phyloP scores from a whole-genome alignment of 2,329 filamentous ascomycete species.

The Fusarium camptoceras region DNA sequence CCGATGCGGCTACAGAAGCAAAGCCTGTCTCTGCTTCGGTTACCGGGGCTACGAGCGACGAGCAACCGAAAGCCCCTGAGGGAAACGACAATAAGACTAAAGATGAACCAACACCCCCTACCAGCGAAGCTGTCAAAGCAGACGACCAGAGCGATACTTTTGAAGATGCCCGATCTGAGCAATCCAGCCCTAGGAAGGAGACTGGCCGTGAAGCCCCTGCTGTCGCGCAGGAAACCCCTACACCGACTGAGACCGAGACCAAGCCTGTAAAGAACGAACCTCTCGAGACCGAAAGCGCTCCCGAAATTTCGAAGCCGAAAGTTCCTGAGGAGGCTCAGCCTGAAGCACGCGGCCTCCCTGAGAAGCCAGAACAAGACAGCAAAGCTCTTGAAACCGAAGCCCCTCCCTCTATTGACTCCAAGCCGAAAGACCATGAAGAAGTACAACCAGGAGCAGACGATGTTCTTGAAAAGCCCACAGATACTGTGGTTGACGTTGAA shows the following conservation, averaged over 20 bases:
- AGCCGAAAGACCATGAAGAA: constrained; percentile 10
- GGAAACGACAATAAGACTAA: constrained; percentile 15
- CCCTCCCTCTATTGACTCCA: constrained; percentile 9
- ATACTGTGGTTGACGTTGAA: constrained; percentile 17
- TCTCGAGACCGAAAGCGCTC: constrained; percentile 13
- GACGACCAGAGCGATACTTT: constrained; percentile 56
- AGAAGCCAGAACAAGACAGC: constrained; percentile 13
- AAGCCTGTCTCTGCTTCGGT: constrained; percentile 6
- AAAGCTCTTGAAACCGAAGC: background rate
- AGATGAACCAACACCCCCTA: background rate
- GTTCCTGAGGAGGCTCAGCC: background rate
- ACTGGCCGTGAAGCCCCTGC: background rate
- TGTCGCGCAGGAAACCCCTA: constrained; percentile 3
- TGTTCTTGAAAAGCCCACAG: constrained; percentile 7
- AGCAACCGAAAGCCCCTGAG: constrained; percentile 7
- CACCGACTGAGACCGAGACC: constrained; percentile 4
- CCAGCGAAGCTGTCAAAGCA: constrained; percentile 21
- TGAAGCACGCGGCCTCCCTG: background rate
- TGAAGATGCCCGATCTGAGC: constrained; percentile 52
- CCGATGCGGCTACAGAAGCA: constrained; percentile 26
- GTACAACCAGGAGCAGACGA: constrained; percentile 1
- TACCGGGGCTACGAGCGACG: constrained; percentile 14
- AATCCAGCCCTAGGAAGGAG: constrained; percentile 43
- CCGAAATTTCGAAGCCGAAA: constrained; percentile 9
- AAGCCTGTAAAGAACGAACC: constrained; percentile 21